These are phyloP conservation scores for Metschnikowia continentalis DNA, from an alignment of 805 yeast genomes.

Conservation along the genomic window DNA sequence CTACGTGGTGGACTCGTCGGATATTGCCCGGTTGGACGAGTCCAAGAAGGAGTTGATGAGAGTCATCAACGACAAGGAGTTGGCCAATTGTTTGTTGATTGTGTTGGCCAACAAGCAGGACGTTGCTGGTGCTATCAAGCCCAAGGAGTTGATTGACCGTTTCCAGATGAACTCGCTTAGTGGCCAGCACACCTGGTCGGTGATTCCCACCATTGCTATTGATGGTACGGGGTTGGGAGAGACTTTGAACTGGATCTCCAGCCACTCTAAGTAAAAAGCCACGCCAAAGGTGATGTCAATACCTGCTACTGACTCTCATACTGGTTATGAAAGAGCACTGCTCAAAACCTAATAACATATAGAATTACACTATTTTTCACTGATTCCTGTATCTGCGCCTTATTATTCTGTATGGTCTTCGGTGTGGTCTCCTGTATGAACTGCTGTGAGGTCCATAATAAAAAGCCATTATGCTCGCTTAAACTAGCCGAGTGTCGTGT, in stretches of 20 bases:
- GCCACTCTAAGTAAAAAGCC: constrained; percentile 40
- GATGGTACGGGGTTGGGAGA: constrained; percentile 89
- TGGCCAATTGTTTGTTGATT: constrained; percentile 71
- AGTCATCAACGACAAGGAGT: constrained; percentile 78
- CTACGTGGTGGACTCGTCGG: constrained; percentile 84
- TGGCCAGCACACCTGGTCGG: constrained; percentile 76
- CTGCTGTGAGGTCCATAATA: neutral
- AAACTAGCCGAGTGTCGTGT: neutral
- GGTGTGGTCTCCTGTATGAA: neutral
- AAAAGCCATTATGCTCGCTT: too few species aligned
- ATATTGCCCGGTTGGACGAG: constrained; percentile 65
- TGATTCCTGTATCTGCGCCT: neutral
- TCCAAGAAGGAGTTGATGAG: constrained; percentile 73
- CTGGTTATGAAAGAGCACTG: constrained; percentile 8
- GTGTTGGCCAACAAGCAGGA: constrained; percentile 91
- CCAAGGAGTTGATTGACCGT: constrained; percentile 73
- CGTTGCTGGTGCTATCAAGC: constrained; percentile 63
- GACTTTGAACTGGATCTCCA: constrained; percentile 81
- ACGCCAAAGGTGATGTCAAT: neutral
- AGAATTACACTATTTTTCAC: neutral
- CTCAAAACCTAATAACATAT: neutral
- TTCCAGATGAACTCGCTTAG: constrained; percentile 60
- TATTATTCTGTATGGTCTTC: neutral
- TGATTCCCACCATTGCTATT: constrained; percentile 84
- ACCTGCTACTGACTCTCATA: constrained; percentile 4